These are phyloP conservation scores for Alnus glutinosa DNA, from an alignment of 306 rosid species.

Conservation along the genomic window DNA sequence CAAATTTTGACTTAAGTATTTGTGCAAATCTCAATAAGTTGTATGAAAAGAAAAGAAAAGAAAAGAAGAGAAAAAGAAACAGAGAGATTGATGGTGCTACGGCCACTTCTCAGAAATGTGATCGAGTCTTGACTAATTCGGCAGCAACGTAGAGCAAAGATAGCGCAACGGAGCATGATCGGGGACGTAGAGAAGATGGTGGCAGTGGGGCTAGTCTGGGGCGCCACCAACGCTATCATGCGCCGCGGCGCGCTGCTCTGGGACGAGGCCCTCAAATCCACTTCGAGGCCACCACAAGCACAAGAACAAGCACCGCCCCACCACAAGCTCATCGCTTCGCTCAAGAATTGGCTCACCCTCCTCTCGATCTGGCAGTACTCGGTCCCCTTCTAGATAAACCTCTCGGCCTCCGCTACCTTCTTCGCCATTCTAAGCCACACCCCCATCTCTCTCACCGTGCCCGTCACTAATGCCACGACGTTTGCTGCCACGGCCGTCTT, in stretches of 20 bases:
- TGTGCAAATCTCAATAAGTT: no score
- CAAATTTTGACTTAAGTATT: no score
- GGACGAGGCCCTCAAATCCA: slow-evolving; percentile 68
- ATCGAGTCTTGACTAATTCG: no score
- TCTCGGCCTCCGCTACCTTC: slow-evolving; percentile 91
- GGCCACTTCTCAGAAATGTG: no score
- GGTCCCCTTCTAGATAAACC: slow-evolving; percentile 66
- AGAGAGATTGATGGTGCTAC: no score
- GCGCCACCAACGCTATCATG: slow-evolving; percentile 91
- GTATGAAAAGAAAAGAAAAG: no score
- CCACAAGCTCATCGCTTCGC: slow-evolving; percentile 36
- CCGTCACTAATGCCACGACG: slow-evolving; percentile 91
- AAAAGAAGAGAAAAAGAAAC: no score
- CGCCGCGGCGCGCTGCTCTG: slow-evolving; percentile 85
- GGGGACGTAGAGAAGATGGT: slow-evolving; percentile 79
- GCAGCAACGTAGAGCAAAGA: slow-evolving; percentile 12
- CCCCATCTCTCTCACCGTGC: slow-evolving; percentile 84
- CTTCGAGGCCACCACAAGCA: slow-evolving; percentile 32
- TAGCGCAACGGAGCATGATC: slow-evolving; percentile 19
- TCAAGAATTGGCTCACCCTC: slow-evolving; percentile 67
- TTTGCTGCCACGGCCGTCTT: slow-evolving; percentile 81
- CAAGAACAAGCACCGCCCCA: background rate
- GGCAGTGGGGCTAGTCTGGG: slow-evolving; percentile 84
- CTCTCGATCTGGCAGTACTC: slow-evolving; percentile 84
- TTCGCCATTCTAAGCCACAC: slow-evolving; percentile 71